Evolutionary conservation across 192 early-diverging fungal genomes (phyloP), one percentile per base, ranked within the genome.

Genomic region (Geosiphon pyriformis): DNA sequence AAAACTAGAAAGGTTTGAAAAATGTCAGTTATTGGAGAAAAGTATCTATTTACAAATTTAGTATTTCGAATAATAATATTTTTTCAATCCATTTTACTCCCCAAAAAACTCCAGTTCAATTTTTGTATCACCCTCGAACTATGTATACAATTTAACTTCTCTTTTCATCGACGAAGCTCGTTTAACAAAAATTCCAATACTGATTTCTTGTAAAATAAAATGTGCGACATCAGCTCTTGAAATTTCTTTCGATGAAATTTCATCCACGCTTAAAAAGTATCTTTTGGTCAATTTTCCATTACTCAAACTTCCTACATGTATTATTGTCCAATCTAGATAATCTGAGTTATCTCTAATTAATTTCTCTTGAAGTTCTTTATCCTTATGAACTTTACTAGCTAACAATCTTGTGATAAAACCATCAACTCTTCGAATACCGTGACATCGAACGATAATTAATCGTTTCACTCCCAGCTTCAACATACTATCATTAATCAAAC

Each of bases 311-410:
- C 72, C 69, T 3, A 71, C 71, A 6, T 72, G 71, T 31, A 77
- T 54, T 34, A 77, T 77, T n/a, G 76, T 77, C 76, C 76, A 77
- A 46, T 77, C 76, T 3, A 77, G 25, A 26, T 4, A 27, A 3
- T 62, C 53, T 12, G 64, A 30, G 33, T 77, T 70, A 33, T 72
- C 69, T 26, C 66, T 67, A n/a, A 77, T 47, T 3, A 77, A 57
- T 22, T 71, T 72, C 48, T 77, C 76, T 48, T 77, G 76, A 0
- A 72, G 30, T 10, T 69, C 70, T 25, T 77, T 77, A 37, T 77
- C 76, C 48, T 74, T 66, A 22, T 73, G 68, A 15, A 77, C 73
- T 20, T 70, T 70, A 1, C 72, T 72, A 67, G 71, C 60, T 52
- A 75, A 72, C 20, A 75, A 42, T 10, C 30, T 32, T 67, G 61